These are phyloP conservation scores for Mortierella sp. DNA, from an alignment of 371 early-diverging fungal species.

Conservation along the genomic window DNA sequence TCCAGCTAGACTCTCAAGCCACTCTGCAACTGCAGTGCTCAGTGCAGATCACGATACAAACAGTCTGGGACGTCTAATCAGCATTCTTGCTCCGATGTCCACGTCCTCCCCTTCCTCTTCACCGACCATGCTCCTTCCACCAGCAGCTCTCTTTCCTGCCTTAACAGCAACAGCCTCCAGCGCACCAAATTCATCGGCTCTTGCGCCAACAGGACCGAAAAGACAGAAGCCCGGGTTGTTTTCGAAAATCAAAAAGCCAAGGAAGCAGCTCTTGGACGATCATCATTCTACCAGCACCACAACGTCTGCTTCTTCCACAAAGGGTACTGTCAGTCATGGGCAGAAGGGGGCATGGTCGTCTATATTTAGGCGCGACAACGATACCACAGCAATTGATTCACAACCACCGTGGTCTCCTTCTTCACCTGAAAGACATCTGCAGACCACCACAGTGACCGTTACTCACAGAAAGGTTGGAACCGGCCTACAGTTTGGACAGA, in stretches of 20 bases:
- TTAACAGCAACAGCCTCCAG: not conserved
- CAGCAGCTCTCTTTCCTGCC: slow-evolving; percentile 3
- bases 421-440: not conserved
- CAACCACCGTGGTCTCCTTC: not conserved
- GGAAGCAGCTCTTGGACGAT: not conserved
- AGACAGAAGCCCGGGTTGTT: slow-evolving; percentile 1
- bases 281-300: not conserved
- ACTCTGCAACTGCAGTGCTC: not conserved
- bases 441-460: not conserved
- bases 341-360: not conserved
- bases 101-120: not conserved
- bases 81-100: not conserved
- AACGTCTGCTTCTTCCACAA: not conserved
- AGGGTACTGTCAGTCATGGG: not conserved
- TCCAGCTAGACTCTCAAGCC: not conserved
- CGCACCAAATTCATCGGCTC: not conserved
- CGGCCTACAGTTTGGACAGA: not conserved
- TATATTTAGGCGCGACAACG: slow-evolving; percentile 6
- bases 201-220: not conserved
- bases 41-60: not conserved
- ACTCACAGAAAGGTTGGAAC: not conserved
- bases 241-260: slow-evolving; percentile 1
- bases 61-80: not conserved
- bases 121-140: slow-evolving; percentile 2
- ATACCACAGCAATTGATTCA: not conserved